phyloP scores from a whole-genome alignment of 257 asterid genomes.

The Petunia axillaris region DNA sequence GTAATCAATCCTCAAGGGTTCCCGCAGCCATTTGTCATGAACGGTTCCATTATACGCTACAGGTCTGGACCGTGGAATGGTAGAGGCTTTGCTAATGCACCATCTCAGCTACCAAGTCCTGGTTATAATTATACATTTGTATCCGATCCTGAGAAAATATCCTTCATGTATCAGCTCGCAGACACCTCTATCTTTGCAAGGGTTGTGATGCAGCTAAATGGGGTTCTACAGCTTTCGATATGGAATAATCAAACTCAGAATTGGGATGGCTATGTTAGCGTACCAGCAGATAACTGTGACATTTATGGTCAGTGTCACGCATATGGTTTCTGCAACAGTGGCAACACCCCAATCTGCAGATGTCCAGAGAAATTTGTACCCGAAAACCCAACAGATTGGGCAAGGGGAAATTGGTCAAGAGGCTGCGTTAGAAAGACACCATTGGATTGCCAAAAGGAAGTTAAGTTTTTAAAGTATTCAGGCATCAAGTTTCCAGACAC shows the following conservation, averaged over 20 bases:
- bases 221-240: slow-evolving; percentile 30
- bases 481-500: slow-evolving; percentile 46
- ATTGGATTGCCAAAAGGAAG: slow-evolving; percentile 30
- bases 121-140: slow-evolving; percentile 33
- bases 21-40: slow-evolving; percentile 43
- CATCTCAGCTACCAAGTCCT: slow-evolving; percentile 30
- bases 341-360: slow-evolving; percentile 26
- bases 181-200: slow-evolving; percentile 38
- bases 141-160: slow-evolving; percentile 17
- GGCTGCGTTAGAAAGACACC: slow-evolving; percentile 43
- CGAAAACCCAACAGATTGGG: slow-evolving; percentile 38
- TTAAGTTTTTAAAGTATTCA: slow-evolving; percentile 40
- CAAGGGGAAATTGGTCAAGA: slow-evolving; percentile 34
- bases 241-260: slow-evolving; percentile 37
- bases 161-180: slow-evolving; percentile 30
- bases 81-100: slow-evolving; percentile 31
- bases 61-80: slow-evolving; percentile 45
- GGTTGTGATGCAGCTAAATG: slow-evolving; percentile 36
- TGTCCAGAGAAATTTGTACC: slow-evolving; percentile 48
- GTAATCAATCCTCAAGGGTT: slow-evolving; percentile 33
- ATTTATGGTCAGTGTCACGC: slow-evolving; percentile 37
- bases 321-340: slow-evolving; percentile 40
- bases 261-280: slow-evolving; percentile 36
- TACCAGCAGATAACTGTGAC: slow-evolving; percentile 43
- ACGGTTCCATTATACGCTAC: background rate